Conservation (phyloP, 495 filamentous ascomycete genomes). For the Podospora tetraspora region DNA sequence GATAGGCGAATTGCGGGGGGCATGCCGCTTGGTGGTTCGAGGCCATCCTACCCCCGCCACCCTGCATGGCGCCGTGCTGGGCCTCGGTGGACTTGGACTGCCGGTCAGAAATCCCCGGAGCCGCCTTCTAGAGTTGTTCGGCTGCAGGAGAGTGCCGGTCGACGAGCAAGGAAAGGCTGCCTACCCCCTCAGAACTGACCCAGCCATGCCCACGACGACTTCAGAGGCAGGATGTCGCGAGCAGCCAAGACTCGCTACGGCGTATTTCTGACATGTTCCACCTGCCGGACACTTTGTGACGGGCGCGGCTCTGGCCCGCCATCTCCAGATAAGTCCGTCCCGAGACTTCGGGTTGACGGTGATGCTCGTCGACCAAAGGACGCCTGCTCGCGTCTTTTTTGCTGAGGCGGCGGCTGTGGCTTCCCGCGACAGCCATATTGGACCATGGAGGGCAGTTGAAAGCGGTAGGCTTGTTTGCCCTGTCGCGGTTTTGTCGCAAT, state of each 20-base stretch:
- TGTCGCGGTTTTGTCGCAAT: constrained; percentile 11
- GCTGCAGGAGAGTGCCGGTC: constrained; percentile 1
- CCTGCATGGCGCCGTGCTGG: background rate
- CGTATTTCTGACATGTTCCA: background rate
- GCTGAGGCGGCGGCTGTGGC: constrained; percentile 10
- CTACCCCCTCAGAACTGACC: background rate
- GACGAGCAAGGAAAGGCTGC: background rate
- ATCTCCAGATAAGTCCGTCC: constrained; percentile 8
- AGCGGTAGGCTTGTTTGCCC: background rate
- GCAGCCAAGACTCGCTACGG: background rate
- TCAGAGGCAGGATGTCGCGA: background rate
- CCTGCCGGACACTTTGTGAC: background rate
- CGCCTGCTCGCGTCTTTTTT: background rate
- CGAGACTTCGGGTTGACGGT: constrained; percentile 3
- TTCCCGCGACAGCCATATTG: constrained; percentile 5
- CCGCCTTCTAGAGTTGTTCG: constrained; percentile 4
- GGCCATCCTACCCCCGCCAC: background rate
- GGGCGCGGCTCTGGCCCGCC: background rate
- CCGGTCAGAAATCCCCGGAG: background rate
- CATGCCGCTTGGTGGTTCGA: background rate
- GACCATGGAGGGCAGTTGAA: background rate
- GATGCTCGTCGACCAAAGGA: background rate
- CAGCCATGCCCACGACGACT: background rate
- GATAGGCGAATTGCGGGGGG: constrained; percentile 7
- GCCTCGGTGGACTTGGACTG: background rate